Conservation (phyloP, 2,329 filamentous ascomycete species). For the Pestalotiopsis sp. region DNA sequence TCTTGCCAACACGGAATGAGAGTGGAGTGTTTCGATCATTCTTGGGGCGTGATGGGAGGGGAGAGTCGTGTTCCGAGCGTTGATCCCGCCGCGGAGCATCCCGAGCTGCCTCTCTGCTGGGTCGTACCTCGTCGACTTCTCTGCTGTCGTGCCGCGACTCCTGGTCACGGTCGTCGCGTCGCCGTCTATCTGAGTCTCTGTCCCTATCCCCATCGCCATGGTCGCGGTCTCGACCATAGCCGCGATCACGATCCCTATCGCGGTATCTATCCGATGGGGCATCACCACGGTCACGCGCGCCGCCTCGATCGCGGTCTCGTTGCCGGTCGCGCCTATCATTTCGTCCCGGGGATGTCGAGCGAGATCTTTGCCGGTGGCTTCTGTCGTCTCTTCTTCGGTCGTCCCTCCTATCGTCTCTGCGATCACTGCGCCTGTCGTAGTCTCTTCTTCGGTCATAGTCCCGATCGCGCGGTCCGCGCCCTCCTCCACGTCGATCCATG, state of each 20-base stretch:
- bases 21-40: slow-evolving; percentile 29
- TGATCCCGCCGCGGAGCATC: slow-evolving; percentile 14
- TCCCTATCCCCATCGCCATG: slow-evolving; percentile 21
- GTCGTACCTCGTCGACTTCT: slow-evolving; percentile 22
- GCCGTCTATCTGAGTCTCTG: background rate
- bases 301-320: slow-evolving; percentile 31
- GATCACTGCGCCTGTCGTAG: slow-evolving; percentile 28
- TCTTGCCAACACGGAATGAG: slow-evolving; percentile 39
- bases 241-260: slow-evolving; percentile 34
- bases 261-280: slow-evolving; percentile 8
- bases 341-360: slow-evolving; percentile 26
- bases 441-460: slow-evolving; percentile 20
- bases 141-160: slow-evolving; percentile 23
- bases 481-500: slow-evolving; percentile 13
- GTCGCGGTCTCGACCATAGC: slow-evolving; percentile 34
- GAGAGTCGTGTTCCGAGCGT: slow-evolving; percentile 23
- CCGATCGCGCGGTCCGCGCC: slow-evolving; percentile 1
- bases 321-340: slow-evolving; percentile 34
- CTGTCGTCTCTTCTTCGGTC: slow-evolving; percentile 29
- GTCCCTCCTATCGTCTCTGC: slow-evolving; percentile 26
- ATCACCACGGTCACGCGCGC: slow-evolving; percentile 1
- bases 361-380: slow-evolving; percentile 18
- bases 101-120: slow-evolving; percentile 20
- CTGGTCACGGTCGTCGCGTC: slow-evolving; percentile 23
- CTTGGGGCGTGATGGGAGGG: slow-evolving; percentile 33